A percentile compares a stretch with the other conserved stretches of the same genome.
Evolutionary conservation across 108 stramenopile genomes (phyloP).

Genomic region (Cylindrotheca fusiformis): DNA sequence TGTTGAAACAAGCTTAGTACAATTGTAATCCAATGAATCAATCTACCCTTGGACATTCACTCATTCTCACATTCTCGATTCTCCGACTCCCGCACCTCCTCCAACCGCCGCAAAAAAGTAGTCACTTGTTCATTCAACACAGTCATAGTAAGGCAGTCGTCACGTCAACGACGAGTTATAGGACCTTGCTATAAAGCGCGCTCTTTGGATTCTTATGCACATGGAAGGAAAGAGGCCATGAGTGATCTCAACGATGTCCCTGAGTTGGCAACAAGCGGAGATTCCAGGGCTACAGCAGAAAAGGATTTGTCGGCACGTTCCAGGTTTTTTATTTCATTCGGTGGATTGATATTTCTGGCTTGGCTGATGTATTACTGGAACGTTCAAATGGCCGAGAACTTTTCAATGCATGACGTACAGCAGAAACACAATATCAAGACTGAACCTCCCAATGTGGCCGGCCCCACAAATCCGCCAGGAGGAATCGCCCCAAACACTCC

Average conservation of each 20-base stretch:
- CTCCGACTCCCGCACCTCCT: too few relatives aligned
- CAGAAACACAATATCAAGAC: neutral
- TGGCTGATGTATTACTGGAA: neutral
- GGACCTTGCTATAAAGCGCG: neutral
- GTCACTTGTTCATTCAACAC: too few relatives aligned
- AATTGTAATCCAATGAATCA: neutral
- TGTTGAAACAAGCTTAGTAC: neutral
- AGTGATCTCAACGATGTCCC: neutral
- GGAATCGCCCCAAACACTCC: neutral
- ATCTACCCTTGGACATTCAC: neutral
- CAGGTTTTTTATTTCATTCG: neutral
- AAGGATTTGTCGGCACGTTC: neutral
- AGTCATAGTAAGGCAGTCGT: too few relatives aligned
- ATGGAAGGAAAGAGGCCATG: neutral
- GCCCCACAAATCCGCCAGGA: neutral
- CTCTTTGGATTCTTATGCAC: too few relatives aligned
- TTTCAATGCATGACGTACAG: neutral
- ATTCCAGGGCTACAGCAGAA: neutral
- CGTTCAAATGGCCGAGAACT: neutral
- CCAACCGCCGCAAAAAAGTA: too few relatives aligned
- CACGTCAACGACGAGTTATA: neutral
- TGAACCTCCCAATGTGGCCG: neutral
- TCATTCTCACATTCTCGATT: too few relatives aligned
- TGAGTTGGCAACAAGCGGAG: neutral
- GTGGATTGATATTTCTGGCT: neutral